These are phyloP conservation scores for Purshia tridentata DNA, from an alignment of 306 rosid species.

Conservation along the genomic window DNA sequence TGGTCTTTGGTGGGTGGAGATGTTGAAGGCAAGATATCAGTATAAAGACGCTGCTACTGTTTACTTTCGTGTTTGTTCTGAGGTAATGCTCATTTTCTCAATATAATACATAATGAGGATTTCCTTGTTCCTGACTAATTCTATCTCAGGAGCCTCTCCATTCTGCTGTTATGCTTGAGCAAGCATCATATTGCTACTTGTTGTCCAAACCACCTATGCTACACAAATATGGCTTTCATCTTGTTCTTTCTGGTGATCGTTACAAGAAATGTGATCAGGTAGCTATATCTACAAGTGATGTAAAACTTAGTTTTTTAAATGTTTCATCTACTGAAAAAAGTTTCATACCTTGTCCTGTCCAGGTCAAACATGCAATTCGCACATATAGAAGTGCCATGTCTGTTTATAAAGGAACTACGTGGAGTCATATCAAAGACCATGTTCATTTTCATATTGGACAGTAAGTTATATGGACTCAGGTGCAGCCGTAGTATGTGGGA, in stretches of 20 bases:
- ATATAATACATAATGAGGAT: slow-evolving; percentile 12
- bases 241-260: slow-evolving; percentile 97
- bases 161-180: slow-evolving; percentile 98
- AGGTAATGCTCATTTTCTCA: slow-evolving; percentile 53
- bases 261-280: slow-evolving; percentile 96
- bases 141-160: slow-evolving; percentile 70
- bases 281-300: slow-evolving; percentile 25
- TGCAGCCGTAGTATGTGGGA: slow-evolving; percentile 14
- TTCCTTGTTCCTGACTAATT: slow-evolving; percentile 37
- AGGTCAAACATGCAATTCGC: slow-evolving; percentile 96
- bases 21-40: slow-evolving; percentile 83
- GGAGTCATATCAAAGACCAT: slow-evolving; percentile 89
- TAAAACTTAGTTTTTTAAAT: slow-evolving; percentile 5
- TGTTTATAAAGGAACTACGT: slow-evolving; percentile 77
- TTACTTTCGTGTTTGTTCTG: slow-evolving; percentile 86
- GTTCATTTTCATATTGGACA: slow-evolving; percentile 94
- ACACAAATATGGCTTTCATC: slow-evolving; percentile 97
- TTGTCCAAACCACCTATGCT: slow-evolving; percentile 87
- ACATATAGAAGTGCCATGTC: slow-evolving; percentile 77
- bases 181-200: slow-evolving; percentile 94
- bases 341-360: slow-evolving; percentile 28
- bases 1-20: slow-evolving; percentile 95
- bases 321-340: slow-evolving; percentile 23
- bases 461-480: slow-evolving; percentile 51
- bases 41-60: slow-evolving; percentile 89